These are phyloP conservation scores for Discostella stelligera DNA, from an alignment of 352 stramenopile species.

Conservation along the genomic window DNA sequence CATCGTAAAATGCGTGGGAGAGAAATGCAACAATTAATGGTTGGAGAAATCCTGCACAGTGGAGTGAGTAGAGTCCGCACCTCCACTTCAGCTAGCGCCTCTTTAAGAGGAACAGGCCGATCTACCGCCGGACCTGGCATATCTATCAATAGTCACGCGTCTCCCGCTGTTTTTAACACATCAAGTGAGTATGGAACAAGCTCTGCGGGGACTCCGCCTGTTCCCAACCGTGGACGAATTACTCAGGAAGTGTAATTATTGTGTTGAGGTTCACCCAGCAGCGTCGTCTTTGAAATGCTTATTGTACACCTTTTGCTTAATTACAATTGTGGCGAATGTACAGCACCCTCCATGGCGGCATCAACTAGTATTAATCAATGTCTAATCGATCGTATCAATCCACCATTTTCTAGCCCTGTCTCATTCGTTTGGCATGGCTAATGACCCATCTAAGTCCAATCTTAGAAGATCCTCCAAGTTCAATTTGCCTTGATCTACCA, in stretches of 20 bases:
- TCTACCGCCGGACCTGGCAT: constrained; percentile 4
- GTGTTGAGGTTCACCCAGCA: neutral
- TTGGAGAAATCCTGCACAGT: constrained; percentile 36
- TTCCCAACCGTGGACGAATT: constrained; percentile 27
- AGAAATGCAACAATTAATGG: constrained; percentile 39
- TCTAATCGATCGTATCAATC: neutral
- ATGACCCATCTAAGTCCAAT: constrained; percentile 25
- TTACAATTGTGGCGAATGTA: neutral
- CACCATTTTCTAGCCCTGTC: neutral
- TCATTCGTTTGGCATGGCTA: neutral
- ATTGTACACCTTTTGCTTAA: neutral
- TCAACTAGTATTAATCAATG: neutral
- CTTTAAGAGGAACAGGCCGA: neutral
- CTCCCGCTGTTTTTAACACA: constrained; percentile 23
- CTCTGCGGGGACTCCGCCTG: constrained; percentile 2
- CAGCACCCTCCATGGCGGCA: neutral
- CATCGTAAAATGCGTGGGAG: constrained; percentile 49
- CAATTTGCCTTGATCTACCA: constrained; percentile 50
- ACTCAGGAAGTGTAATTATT: constrained; percentile 49
- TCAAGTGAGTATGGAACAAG: constrained; percentile 13
- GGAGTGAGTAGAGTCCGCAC: constrained; percentile 21
- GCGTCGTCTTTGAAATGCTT: neutral
- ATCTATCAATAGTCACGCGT: constrained; percentile 6
- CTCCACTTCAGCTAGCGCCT: neutral
- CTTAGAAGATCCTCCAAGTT: constrained; percentile 44